Evolutionary conservation across 2,329 filamentous ascomycete species (phyloP).

Genomic region (Claviceps sp.): DNA sequence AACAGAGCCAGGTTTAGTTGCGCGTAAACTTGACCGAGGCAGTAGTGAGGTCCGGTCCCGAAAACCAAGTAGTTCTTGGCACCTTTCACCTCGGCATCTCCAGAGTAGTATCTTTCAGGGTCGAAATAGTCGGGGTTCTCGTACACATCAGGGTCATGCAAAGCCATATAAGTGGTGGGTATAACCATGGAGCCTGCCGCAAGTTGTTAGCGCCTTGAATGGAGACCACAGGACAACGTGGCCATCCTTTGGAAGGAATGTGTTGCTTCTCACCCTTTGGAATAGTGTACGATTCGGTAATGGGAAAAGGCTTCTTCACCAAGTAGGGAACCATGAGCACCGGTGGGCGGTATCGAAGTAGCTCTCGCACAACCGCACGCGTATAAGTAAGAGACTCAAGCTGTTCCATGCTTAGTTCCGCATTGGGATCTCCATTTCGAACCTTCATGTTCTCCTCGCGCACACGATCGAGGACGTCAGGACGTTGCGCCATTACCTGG

Average conservation of each 20-base stretch:
- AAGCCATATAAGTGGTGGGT: conserved; percentile 77
- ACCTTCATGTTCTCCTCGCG: conserved; percentile 77
- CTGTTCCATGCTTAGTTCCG: conserved; percentile 64
- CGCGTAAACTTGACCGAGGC: conserved; percentile 85
- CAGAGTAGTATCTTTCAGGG: conserved; percentile 81
- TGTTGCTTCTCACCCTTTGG: conserved; percentile 52
- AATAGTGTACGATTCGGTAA: conserved; percentile 77
- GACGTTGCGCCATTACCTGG: conserved; percentile 84
- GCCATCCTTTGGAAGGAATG: neutral
- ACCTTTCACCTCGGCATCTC: conserved; percentile 72
- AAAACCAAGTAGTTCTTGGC: conserved; percentile 96
- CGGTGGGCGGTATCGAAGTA: conserved; percentile 84
- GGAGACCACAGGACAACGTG: neutral
- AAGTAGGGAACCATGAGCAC: conserved; percentile 95
- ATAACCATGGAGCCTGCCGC: conserved; percentile 72
- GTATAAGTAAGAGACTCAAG: conserved; percentile 85
- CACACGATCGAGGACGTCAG: conserved; percentile 80
- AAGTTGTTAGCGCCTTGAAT: neutral
- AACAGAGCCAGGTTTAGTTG: conserved; percentile 78
- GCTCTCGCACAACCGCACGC: conserved; percentile 79
- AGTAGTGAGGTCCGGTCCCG: conserved; percentile 91
- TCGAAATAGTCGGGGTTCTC: conserved; percentile 78
- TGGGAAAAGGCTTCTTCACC: conserved; percentile 88
- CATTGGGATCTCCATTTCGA: conserved; percentile 61
- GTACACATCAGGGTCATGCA: conserved; percentile 88